Evolutionary conservation across 441 rosid genomes (phyloP).

Genomic region (Breynia disticha): DNA sequence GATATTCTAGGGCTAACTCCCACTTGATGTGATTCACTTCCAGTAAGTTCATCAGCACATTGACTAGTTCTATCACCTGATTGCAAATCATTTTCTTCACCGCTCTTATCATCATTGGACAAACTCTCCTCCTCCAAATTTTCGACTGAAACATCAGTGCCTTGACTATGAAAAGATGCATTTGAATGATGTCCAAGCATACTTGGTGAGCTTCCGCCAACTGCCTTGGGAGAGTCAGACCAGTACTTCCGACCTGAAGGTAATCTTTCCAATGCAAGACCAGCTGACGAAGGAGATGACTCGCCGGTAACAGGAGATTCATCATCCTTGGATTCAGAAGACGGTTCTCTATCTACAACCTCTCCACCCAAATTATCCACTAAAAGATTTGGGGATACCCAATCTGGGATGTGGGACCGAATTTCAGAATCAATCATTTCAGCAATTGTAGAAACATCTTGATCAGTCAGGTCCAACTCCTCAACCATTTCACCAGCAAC

Average conservation of each 20-base stretch:
- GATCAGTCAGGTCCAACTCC: slow-evolving; percentile 76
- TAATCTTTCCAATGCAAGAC: slow-evolving; percentile 49
- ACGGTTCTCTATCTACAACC: slow-evolving; percentile 12
- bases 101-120: slow-evolving; percentile 7
- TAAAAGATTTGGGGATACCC: slow-evolving; percentile 33
- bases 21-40: slow-evolving; percentile 1
- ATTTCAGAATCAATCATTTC: slow-evolving; percentile 68
- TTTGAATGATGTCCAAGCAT: slow-evolving; percentile 21
- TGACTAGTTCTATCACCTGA: slow-evolving; percentile 5
- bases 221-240: slow-evolving; percentile 55
- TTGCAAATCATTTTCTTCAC: slow-evolving; percentile 9
- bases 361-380: slow-evolving; percentile 13
- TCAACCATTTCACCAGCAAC: slow-evolving; percentile 95
- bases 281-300: slow-evolving; percentile 22
- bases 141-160: slow-evolving; percentile 11
- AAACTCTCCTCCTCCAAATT: slow-evolving; percentile 5
- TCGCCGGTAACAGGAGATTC: slow-evolving; percentile 17
- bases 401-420: slow-evolving; percentile 50
- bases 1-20: slow-evolving; percentile 7
- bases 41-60: slow-evolving; percentile 11
- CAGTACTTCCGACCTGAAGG: slow-evolving; percentile 84
- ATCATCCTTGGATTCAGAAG: slow-evolving; percentile 18
- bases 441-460: slow-evolving; percentile 66
- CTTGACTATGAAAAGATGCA: slow-evolving; percentile 12
- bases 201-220: slow-evolving; percentile 30